These are phyloP conservation scores for Calonectria fujianensis DNA, from an alignment of 2,329 filamentous ascomycete genomes.

Conservation along the genomic window DNA sequence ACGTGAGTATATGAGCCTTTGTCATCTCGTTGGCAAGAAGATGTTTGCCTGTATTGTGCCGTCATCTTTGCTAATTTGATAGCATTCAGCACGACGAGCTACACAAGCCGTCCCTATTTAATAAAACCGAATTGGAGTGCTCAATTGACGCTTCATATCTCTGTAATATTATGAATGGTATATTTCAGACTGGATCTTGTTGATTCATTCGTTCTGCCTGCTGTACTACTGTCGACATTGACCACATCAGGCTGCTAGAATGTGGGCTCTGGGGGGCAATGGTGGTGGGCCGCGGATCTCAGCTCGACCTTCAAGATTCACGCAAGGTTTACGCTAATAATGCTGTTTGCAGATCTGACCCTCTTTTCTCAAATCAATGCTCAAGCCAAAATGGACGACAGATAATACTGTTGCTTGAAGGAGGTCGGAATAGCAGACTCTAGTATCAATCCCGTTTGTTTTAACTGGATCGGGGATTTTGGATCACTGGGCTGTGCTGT, in stretches of 20 bases:
- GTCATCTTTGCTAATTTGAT: neutral
- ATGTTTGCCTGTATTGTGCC: neutral
- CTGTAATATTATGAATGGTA: neutral
- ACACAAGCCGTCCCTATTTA: neutral
- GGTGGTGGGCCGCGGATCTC: neutral
- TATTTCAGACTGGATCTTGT: neutral
- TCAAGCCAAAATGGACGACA: conserved; percentile 8
- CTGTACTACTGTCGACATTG: neutral
- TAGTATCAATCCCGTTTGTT: neutral
- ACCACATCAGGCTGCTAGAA: neutral
- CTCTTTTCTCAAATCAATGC: neutral
- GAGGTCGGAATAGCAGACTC: neutral
- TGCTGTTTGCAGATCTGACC: conserved; percentile 6
- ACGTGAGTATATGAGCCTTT: too few relatives aligned
- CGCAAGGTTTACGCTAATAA: conserved; percentile 7
- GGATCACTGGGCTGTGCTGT: neutral
- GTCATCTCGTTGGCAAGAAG: neutral
- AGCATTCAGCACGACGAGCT: neutral
- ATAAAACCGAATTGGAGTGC: neutral
- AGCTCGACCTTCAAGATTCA: neutral
- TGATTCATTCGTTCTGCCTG: neutral
- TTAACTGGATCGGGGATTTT: neutral
- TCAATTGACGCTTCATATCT: neutral
- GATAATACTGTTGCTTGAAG: neutral
- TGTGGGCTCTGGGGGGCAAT: too few relatives aligned